These are phyloP conservation scores for Osmanthus fragrans DNA, from an alignment of 257 asterid genomes.

Conservation along the genomic window DNA sequence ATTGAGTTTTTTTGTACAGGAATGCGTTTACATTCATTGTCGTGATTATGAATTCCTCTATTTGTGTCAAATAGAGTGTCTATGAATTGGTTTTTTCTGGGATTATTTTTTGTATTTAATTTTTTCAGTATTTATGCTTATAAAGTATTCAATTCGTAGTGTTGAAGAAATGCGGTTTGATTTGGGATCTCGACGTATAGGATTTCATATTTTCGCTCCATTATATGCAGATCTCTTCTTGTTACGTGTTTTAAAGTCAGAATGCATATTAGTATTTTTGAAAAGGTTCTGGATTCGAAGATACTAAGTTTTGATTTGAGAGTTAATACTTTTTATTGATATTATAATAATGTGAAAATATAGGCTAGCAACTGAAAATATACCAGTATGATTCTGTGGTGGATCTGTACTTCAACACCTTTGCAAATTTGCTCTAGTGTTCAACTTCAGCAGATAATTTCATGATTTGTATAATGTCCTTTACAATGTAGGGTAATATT, in stretches of 20 bases:
- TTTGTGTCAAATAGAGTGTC: too few relatives aligned
- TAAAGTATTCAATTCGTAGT: neutral
- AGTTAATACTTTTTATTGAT: neutral
- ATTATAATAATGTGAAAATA: neutral
- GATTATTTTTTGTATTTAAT: too few relatives aligned
- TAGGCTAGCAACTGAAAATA: neutral
- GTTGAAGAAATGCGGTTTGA: neutral
- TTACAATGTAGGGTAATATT: too few relatives aligned
- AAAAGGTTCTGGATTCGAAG: neutral
- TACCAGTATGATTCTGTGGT: neutral
- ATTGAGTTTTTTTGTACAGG: neutral
- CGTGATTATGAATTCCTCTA: neutral
- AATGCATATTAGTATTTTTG: neutral
- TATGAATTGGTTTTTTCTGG: too few relatives aligned
- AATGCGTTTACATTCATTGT: neutral
- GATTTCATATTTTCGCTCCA: neutral
- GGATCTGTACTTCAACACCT: neutral
- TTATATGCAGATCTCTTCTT: neutral
- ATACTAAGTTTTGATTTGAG: neutral
- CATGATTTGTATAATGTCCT: too few relatives aligned
- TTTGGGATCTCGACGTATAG: neutral
- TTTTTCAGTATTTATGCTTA: neutral
- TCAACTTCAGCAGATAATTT: too few relatives aligned
- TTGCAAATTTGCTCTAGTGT: neutral
- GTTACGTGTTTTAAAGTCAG: neutral